These are phyloP conservation scores for Iberis pinnata DNA, from an alignment of 345 rosid genomes.

Conservation along the genomic window DNA sequence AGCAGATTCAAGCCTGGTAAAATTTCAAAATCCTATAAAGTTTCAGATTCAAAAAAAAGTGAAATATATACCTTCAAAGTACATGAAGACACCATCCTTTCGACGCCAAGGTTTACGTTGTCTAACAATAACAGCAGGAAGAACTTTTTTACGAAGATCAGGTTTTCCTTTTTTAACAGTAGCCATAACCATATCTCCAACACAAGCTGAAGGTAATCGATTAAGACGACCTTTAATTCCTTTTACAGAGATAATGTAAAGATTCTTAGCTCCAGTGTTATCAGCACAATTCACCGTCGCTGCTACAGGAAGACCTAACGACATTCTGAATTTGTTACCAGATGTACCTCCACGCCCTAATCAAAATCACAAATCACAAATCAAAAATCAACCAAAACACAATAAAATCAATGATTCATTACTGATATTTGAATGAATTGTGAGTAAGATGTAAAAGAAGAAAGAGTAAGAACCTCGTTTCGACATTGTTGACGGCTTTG, in stretches of 20 bases:
- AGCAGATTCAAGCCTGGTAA: conserved; percentile 44
- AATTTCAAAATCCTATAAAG: no score
- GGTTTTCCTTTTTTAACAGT: conserved; percentile 98
- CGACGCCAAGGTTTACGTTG: conserved; percentile 98
- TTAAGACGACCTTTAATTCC: conserved; percentile 94
- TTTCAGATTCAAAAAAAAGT: no score
- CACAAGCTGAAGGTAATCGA: conserved; percentile 86
- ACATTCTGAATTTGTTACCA: conserved; percentile 96
- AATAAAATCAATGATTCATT: not conserved
- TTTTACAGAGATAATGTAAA: conserved; percentile 87
- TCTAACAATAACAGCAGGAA: conserved; percentile 91
- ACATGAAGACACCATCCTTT: conserved; percentile 98
- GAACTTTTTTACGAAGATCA: conserved; percentile 85
- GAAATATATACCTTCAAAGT: conserved; percentile 63
- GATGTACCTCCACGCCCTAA: conserved; percentile 92
- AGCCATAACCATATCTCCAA: conserved; percentile 98
- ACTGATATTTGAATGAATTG: no score
- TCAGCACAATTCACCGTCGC: conserved; percentile 98
- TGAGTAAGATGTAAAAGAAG: not conserved
- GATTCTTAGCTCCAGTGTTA: conserved; percentile 93
- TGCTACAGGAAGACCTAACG: conserved; percentile 96
- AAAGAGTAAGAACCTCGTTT: conserved; percentile 55
- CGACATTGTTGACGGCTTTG: conserved; percentile 62
- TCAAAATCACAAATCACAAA: not conserved
- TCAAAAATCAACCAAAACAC: no score